Evolutionary conservation across 1,284 basidiomycete genomes (phyloP).

Genomic region (Trichosporon sp.): DNA sequence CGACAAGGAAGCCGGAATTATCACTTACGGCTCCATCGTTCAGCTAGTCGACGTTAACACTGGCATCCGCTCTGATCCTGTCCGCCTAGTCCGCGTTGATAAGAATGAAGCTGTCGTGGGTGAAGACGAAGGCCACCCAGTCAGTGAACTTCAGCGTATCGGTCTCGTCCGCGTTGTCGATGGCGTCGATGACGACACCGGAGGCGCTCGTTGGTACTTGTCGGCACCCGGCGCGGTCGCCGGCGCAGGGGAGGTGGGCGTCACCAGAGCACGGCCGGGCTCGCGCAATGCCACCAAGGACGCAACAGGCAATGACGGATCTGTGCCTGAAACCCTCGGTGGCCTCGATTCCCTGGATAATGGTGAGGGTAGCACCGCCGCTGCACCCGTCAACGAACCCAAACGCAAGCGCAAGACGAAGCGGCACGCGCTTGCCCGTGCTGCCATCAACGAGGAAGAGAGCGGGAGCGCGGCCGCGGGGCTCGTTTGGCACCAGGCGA

Average conservation of each 20-base stretch:
- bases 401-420: conserved; percentile 31
- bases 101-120: conserved; percentile 70
- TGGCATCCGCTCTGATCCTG: conserved; percentile 76
- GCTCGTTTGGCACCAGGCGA: conserved; percentile 31
- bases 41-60: conserved; percentile 76
- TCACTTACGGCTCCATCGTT: conserved; percentile 88
- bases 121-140: conserved; percentile 59
- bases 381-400: background rate
- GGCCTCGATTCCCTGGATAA: conserved; percentile 2
- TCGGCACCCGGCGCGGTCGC: conserved; percentile 40
- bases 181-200: conserved; percentile 18
- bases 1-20: conserved; percentile 45
- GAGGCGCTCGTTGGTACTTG: conserved; percentile 34
- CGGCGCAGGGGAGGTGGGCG: conserved; percentile 35
- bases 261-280: conserved; percentile 6
- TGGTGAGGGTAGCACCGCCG: background rate
- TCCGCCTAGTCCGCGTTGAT: conserved; percentile 88
- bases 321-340: conserved; percentile 12
- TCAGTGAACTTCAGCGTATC: conserved; percentile 95
- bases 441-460: conserved; percentile 37
- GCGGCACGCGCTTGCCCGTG: conserved; percentile 35
- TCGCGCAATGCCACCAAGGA: background rate
- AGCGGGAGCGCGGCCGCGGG: conserved; percentile 27
- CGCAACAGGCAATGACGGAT: background rate
- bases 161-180: conserved; percentile 68